Evolutionary conservation across 1,139 yeast genomes (phyloP), one percentile per base, ranked within the genome.

Genomic region (Hyphopichia khmerensis): DNA sequence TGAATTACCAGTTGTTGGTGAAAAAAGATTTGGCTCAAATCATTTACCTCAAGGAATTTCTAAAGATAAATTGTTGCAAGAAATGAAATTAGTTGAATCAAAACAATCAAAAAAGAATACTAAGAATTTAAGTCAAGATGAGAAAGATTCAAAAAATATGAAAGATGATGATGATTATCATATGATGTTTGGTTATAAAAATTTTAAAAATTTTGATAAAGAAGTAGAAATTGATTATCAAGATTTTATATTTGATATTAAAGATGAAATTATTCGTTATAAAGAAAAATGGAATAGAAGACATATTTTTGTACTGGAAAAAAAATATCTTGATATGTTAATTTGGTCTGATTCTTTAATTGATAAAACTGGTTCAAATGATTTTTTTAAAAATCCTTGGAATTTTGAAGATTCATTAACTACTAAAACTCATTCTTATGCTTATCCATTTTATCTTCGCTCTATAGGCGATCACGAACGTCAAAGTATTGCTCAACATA

Each of bases 401-500:
- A 64, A 74, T 29, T 53, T 58, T 41, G 56, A 66, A 33, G 80
- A 75, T 51, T 47, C 65, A 3, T 50, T 65, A 19, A 62, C 58
- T 17, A 76, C 77, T 0, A 69, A 70, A 43, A 52, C 72, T 8
- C 78, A 73, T 51, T 79, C 75, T 52, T 63, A 71, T 40, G 70
- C 73, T 29, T 71, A 70, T 48, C 79, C 79, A 9, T 75, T 74
- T 53, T 63, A 74, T 53, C 69, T 68, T 48, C 59, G 77, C 36
- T 65, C 60, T 42, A 60, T 72, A 23, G 57, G 69, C 15, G 64
- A 64, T 44, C 56, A 70, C 17, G 76, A 74, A 51, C 65, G 76
- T 38, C 72, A 71, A 47, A 63, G 75, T 44, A 64, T 73, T 21
- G 56, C 80, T 47, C 82, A 78, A 44, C 80, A 77, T 42, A 57